A percentile compares a stretch with the other conserved stretches of the same genome.
Evolutionary conservation across 495 filamentous ascomycete genomes (phyloP).

Genomic region (Penicillium cataractarum): DNA sequence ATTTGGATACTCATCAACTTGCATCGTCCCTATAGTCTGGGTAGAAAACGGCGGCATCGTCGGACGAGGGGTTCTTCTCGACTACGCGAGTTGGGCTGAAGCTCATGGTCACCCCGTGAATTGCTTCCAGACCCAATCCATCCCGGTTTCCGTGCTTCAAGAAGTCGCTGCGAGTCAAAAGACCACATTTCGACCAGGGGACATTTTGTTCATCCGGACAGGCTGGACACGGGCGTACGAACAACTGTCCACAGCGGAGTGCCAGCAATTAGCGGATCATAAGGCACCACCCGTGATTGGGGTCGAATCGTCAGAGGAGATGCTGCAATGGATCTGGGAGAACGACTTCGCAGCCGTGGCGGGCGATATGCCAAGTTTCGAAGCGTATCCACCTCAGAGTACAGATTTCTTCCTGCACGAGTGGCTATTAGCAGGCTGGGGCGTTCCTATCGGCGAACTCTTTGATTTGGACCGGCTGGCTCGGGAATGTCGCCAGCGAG

Average conservation of each 20-base stretch:
- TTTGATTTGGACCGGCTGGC: slow-evolving; percentile 58
- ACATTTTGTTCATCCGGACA: slow-evolving; percentile 59
- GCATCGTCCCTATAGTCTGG: slow-evolving; percentile 32
- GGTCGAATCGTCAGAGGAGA: slow-evolving; percentile 46
- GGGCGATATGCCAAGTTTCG: slow-evolving; percentile 53
- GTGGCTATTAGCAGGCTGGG: slow-evolving; percentile 58
- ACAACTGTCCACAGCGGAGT: slow-evolving; percentile 32
- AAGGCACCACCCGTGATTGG: slow-evolving; percentile 43
- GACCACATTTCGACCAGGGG: slow-evolving; percentile 46
- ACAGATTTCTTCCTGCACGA: slow-evolving; percentile 48
- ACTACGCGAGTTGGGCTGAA: slow-evolving; percentile 56
- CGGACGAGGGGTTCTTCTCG: slow-evolving; percentile 61
- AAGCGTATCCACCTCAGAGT: slow-evolving; percentile 40
- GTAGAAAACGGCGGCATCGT: slow-evolving; percentile 53
- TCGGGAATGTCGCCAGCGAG: slow-evolving; percentile 44
- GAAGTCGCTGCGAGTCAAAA: slow-evolving; percentile 40
- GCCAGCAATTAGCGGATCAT: slow-evolving; percentile 32
- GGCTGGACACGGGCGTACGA: slow-evolving; percentile 53
- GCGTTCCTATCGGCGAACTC: slow-evolving; percentile 61
- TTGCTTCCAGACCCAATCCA: slow-evolving; percentile 42
- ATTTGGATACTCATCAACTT: neutral
- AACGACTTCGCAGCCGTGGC: slow-evolving; percentile 55
- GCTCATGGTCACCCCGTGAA: slow-evolving; percentile 38
- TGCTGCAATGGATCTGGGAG: slow-evolving; percentile 54
- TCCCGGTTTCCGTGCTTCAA: slow-evolving; percentile 45